phyloP scores from a whole-genome alignment of 2,329 filamentous ascomycete species.

The Apiospora aurea region DNA sequence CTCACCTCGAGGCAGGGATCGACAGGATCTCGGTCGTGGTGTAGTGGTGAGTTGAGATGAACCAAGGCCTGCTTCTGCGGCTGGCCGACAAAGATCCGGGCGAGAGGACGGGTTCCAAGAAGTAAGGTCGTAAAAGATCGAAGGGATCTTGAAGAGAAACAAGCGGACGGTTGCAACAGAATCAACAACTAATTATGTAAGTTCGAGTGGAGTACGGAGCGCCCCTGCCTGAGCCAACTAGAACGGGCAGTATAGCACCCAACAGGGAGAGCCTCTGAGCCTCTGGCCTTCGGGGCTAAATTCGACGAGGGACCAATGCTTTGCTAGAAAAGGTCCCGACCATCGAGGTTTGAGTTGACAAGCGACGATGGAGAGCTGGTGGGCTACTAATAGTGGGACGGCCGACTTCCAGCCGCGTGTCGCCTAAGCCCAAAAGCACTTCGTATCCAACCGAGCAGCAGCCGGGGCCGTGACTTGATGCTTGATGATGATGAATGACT shows the following conservation, averaged over 20 bases:
- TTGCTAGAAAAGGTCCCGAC: conserved; percentile 22
- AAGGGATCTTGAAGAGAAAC: conserved; percentile 9
- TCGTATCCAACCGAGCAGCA: conserved; percentile 20
- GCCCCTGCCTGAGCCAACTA: conserved; percentile 22
- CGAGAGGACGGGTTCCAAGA: not conserved
- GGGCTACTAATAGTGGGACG: conserved; percentile 24
- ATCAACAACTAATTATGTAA: conserved; percentile 23
- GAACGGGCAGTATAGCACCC: conserved; percentile 18
- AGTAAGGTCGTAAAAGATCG: conserved; percentile 1
- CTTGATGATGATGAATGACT: conserved; percentile 14
- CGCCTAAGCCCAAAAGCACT: conserved; percentile 18
- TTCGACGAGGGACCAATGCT: conserved; percentile 14
- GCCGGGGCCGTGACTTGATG: conserved; percentile 1
- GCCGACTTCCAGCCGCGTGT: conserved; percentile 24
- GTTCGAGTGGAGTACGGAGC: conserved; percentile 8
- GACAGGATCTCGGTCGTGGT: conserved; percentile 23
- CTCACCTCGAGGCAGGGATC: conserved; percentile 25
- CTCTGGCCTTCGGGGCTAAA: conserved; percentile 12
- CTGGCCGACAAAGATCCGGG: conserved; percentile 6
- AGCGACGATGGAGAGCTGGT: conserved; percentile 21
- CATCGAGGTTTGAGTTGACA: conserved; percentile 24
- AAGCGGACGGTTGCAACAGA: conserved; percentile 21
- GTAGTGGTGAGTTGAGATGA: conserved; percentile 16
- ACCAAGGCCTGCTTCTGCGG: not conserved
- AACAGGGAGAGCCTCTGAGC: conserved; percentile 8